Base-by-base conservation (phyloP, 73 alveolate genomes). In the Blepharisma japonicum region DNA sequence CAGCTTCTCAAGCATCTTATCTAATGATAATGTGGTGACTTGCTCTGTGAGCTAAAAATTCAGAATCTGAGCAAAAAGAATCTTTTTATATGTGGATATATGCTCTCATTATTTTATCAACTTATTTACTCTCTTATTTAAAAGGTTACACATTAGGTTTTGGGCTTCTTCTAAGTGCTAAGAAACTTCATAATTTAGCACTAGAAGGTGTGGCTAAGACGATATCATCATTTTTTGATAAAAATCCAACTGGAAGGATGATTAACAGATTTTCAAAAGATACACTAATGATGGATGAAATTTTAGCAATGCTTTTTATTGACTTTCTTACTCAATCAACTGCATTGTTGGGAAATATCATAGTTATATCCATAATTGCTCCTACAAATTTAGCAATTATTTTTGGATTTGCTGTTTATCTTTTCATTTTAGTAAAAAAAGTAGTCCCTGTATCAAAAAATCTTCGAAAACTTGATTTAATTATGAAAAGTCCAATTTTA, bases 241-340 rank as follows among this genome's bases (percentile, higher is more conserved):
- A 81, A 8, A 91, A 95, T 48, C 98, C 98, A 6, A 77, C 90
- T 21, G 98, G 99, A 18, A 84, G 94, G 71, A 88, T 96, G 38
- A 68, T 94, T 70, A 94, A 95, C 82, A 86, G 94, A 68, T 87
- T 96, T 55, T 80, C 98, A 6, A 89, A 90, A 68, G 99, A 94
- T 78, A 77, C 81, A 53, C 80, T 66, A 6, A 67, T 55, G 8
- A 79, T 84, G 7, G 91, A 84, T 50, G 32, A 70, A 5, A 0
- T 47, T 70, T 5, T 47, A 0, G 9, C n/a, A n/a, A 45, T 38
- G 14, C 23, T 7, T 1, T 38, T 38, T 2, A 21, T 45, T 7
- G 46, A 45, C 4, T 38, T 45, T 7, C 11, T 70, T 1, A 1
- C 39, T 49, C 56, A 25, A 32, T 45, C 56, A 48, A 61, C 76